Percentiles rank a stretch among this genome's conserved stretches.
Evolutionary conservation across 805 yeast species (phyloP).

Genomic region (Yamadazyma laniorum): DNA sequence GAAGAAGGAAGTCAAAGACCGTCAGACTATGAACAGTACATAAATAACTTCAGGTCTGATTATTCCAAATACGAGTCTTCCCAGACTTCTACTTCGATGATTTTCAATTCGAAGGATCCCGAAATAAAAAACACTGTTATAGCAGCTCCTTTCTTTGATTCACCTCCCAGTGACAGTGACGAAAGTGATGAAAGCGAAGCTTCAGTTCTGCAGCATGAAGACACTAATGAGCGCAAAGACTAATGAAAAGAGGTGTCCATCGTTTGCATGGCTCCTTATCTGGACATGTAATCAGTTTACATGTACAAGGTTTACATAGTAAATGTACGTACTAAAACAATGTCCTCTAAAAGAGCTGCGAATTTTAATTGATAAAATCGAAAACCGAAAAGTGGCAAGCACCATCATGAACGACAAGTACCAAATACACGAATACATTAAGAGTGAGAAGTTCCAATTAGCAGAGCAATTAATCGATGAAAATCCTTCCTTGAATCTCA

Average conservation of each 20-base stretch:
- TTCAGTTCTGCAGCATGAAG: too few species aligned
- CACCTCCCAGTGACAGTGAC: constrained; percentile 38
- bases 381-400: neutral
- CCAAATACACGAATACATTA: constrained; percentile 60
- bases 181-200: constrained; percentile 16
- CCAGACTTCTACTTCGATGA: constrained; percentile 17
- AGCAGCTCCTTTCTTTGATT: constrained; percentile 38
- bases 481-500: constrained; percentile 46
- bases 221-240: constrained; percentile 2
- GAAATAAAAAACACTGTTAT: constrained; percentile 24
- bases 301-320: too few species aligned
- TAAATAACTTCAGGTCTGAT: constrained; percentile 16
- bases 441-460: constrained; percentile 52
- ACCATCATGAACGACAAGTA: constrained; percentile 16
- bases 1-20: constrained; percentile 1
- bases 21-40: constrained; percentile 20
- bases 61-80: constrained; percentile 15
- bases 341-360: too few species aligned
- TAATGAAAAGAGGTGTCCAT: neutral
- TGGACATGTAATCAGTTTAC: too few species aligned
- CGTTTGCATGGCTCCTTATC: too few species aligned
- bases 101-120: constrained; percentile 7
- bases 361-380: neutral
- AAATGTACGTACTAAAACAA: too few species aligned
- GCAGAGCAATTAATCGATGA: constrained; percentile 51